Percentiles rank a stretch among this genome's conserved stretches.
Conservation (phyloP, 2,329 filamentous ascomycete species). For the Massarina eburnea region DNA sequence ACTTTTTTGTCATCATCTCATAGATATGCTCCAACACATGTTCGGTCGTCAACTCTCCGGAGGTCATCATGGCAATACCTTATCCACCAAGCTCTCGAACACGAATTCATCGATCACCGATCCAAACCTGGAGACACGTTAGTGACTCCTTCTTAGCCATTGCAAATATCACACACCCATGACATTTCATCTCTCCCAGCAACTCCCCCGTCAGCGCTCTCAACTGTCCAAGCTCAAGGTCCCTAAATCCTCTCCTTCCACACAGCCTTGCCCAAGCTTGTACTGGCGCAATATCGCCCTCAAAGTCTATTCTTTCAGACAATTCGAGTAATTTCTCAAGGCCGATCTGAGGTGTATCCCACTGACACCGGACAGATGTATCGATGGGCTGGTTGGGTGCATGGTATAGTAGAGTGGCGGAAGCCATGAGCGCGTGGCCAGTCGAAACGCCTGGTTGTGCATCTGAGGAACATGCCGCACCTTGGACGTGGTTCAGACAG, state of each 20-base stretch:
- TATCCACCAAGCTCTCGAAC: slow-evolving; percentile 12
- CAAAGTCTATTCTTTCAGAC: slow-evolving; percentile 7
- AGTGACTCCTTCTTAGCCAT: not conserved
- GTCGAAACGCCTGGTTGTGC: slow-evolving; percentile 3
- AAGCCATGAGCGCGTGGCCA: slow-evolving; percentile 30
- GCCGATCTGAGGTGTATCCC: slow-evolving; percentile 13
- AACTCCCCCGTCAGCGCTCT: slow-evolving; percentile 23
- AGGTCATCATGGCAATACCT: slow-evolving; percentile 4
- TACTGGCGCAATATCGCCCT: slow-evolving; percentile 35
- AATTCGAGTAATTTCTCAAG: slow-evolving; percentile 23
- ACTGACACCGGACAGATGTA: slow-evolving; percentile 2
- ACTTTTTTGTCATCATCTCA: no score
- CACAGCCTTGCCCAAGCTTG: slow-evolving; percentile 40
- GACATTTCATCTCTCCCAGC: slow-evolving; percentile 29
- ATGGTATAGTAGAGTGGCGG: slow-evolving; percentile 23
- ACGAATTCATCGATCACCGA: slow-evolving; percentile 18
- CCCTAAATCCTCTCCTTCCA: slow-evolving; percentile 20
- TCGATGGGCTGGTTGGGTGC: slow-evolving; percentile 7
- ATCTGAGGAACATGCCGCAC: slow-evolving; percentile 9
- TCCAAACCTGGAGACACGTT: slow-evolving; percentile 16
- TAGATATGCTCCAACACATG: no score
- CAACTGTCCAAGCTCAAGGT: slow-evolving; percentile 19
- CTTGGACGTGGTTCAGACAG: slow-evolving; percentile 36
- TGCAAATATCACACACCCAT: slow-evolving; percentile 29
- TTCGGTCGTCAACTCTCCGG: no score